Percentiles rank a stretch among this genome's conserved stretches.
These are phyloP conservation scores for Garcia nutans DNA, from an alignment of 345 rosid genomes.

Conservation along the genomic window DNA sequence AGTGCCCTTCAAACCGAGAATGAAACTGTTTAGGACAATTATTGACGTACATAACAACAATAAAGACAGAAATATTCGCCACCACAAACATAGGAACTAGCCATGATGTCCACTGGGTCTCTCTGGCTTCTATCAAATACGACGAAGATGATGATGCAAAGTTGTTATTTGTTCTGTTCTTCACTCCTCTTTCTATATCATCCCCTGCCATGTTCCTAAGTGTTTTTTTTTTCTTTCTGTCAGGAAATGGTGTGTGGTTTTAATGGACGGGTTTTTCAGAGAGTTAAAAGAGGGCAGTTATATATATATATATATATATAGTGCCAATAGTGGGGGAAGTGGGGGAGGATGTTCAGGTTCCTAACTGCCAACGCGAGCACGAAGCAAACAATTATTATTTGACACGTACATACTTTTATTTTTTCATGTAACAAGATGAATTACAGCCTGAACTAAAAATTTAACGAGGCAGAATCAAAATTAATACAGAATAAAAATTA, in stretches of 20 bases:
- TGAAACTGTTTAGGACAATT: conserved; percentile 29
- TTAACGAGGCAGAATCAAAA: no score
- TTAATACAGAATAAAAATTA: no score
- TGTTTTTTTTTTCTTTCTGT: neutral
- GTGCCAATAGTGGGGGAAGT: neutral
- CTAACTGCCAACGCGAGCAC: conserved; percentile 1
- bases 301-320: no score
- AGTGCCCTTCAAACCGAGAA: conserved; percentile 22
- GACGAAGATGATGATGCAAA: conserved; percentile 33
- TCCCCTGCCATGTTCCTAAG: conserved; percentile 26
- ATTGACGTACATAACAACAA: conserved; percentile 26
- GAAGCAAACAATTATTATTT: neutral
- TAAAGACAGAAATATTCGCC: conserved; percentile 25
- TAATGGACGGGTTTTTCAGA: neutral
- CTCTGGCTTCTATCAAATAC: conserved; percentile 41
- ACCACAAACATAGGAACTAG: conserved; percentile 31
- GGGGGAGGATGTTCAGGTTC: conserved; percentile 5
- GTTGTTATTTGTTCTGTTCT: conserved; percentile 12
- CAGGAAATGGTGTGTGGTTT: conserved; percentile 20
- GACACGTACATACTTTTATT: neutral
- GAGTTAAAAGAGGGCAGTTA: neutral
- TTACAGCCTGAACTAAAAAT: no score
- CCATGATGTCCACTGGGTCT: conserved; percentile 38
- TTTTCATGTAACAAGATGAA: no score
- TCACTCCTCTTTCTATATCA: conserved; percentile 39